phyloP scores from a whole-genome alignment of 306 rosid genomes.

The Dryas octopetala region DNA sequence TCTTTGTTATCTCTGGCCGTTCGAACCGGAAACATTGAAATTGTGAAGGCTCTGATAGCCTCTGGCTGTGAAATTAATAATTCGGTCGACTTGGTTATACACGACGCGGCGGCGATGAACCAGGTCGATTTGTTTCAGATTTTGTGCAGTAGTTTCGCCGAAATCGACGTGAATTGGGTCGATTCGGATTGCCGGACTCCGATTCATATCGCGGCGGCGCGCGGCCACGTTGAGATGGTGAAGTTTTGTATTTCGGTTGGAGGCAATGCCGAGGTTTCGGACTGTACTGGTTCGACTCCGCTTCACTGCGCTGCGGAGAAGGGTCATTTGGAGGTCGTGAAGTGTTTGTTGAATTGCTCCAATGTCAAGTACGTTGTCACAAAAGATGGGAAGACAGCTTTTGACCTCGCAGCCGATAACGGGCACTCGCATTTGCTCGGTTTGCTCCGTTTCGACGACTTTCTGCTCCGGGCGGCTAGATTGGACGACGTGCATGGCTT shows the following conservation, averaged over 20 bases:
- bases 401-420: conserved; percentile 46
- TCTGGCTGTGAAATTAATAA: conserved; percentile 40
- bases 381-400: conserved; percentile 58
- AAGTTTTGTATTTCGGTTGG: conserved; percentile 47
- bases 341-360: conserved; percentile 53
- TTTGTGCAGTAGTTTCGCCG: conserved; percentile 19
- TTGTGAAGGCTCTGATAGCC: conserved; percentile 45
- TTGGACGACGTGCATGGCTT: conserved; percentile 53
- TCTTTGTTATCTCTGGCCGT: conserved; percentile 52
- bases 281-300: conserved; percentile 56
- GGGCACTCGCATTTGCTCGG: conserved; percentile 50
- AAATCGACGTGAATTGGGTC: conserved; percentile 38
- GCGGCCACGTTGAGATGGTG: conserved; percentile 49
- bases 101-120: conserved; percentile 52
- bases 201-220: conserved; percentile 60
- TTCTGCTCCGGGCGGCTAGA: conserved; percentile 58
- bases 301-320: conserved; percentile 67
- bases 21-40: conserved; percentile 36
- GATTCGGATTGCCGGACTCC: conserved; percentile 51
- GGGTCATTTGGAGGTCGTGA: conserved; percentile 50
- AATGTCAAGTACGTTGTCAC: conserved; percentile 49
- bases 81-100: conserved; percentile 42
- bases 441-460: conserved; percentile 50
- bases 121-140: conserved; percentile 59
- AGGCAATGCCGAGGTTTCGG: conserved; percentile 46